phyloP scores from a whole-genome alignment of 2,329 filamentous ascomycete species.

The Aureobasidium sp. region DNA sequence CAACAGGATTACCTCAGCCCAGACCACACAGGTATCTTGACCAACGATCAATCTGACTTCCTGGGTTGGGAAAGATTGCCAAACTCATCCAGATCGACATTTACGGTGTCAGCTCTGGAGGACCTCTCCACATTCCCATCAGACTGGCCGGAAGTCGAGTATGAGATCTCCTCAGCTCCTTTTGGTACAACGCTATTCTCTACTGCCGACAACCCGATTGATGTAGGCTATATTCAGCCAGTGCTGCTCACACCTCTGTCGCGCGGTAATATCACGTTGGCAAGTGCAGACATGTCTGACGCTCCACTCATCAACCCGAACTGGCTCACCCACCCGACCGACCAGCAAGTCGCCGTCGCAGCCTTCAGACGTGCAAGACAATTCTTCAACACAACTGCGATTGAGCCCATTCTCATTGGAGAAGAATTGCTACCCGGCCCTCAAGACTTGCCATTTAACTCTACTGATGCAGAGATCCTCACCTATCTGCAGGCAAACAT shows the following conservation, averaged over 20 bases:
- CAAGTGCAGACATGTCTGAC: conserved; percentile 22
- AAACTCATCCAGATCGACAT: conserved; percentile 14
- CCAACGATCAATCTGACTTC: conserved; percentile 14
- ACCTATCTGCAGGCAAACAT: conserved; percentile 5
- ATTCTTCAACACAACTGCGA: conserved; percentile 22
- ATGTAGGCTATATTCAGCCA: background rate
- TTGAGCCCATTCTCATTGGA: conserved; percentile 23
- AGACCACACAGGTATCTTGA: background rate
- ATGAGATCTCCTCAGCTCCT: conserved; percentile 3
- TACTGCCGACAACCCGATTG: conserved; percentile 17
- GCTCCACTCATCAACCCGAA: conserved; percentile 30
- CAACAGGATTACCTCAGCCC: conserved; percentile 13
- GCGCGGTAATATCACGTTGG: conserved; percentile 20
- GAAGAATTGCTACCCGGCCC: conserved; percentile 26
- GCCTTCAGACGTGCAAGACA: conserved; percentile 19
- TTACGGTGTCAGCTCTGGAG: conserved; percentile 18
- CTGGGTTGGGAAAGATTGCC: conserved; percentile 26
- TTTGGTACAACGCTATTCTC: conserved; percentile 24
- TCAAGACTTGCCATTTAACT: conserved; percentile 8
- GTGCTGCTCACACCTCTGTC: background rate
- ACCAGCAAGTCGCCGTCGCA: conserved; percentile 21
- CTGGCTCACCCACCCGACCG: conserved; percentile 29
- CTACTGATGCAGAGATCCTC: conserved; percentile 26
- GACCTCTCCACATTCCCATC: conserved; percentile 20
- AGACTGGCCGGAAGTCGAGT: conserved; percentile 33